Conservation (phyloP, 495 filamentous ascomycete genomes). For the Aspergillus sclerotiicarbonarius region DNA sequence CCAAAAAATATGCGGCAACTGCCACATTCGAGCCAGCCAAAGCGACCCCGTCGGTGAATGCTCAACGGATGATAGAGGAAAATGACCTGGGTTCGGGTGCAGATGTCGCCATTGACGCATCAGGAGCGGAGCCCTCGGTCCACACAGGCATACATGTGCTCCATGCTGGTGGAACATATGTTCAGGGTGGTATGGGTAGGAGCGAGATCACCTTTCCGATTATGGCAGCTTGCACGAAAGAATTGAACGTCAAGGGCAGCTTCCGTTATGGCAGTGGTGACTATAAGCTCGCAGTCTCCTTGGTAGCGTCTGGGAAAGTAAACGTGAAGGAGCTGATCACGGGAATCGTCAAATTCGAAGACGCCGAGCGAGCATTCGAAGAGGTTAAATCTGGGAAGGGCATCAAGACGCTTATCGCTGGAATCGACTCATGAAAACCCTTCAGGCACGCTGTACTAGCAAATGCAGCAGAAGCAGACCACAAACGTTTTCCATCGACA, state of each 20-base stretch:
- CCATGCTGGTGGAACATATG: conserved; percentile 54
- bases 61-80: conserved; percentile 38
- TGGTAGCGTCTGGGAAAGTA: conserved; percentile 52
- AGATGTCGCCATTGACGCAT: conserved; percentile 58
- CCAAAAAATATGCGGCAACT: conserved; percentile 45
- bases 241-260: conserved; percentile 51
- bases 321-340: conserved; percentile 52
- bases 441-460: background rate
- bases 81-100: conserved; percentile 48
- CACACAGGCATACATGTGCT: conserved; percentile 52
- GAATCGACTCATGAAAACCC: conserved; percentile 26
- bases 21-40: conserved; percentile 41
- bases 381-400: conserved; percentile 48
- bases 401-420: conserved; percentile 48
- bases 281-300: conserved; percentile 52
- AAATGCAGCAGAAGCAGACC: background rate
- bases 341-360: conserved; percentile 50
- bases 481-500: background rate
- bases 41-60: conserved; percentile 37
- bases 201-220: conserved; percentile 57
- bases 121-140: conserved; percentile 53
- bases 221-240: conserved; percentile 54
- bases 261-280: conserved; percentile 56
- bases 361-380: conserved; percentile 52
- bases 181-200: conserved; percentile 60